Percentiles rank a stretch among this genome's conserved stretches.
Evolutionary conservation across 2,329 filamentous ascomycete species (phyloP).

Genomic region (Amylocarpus encephaloides): DNA sequence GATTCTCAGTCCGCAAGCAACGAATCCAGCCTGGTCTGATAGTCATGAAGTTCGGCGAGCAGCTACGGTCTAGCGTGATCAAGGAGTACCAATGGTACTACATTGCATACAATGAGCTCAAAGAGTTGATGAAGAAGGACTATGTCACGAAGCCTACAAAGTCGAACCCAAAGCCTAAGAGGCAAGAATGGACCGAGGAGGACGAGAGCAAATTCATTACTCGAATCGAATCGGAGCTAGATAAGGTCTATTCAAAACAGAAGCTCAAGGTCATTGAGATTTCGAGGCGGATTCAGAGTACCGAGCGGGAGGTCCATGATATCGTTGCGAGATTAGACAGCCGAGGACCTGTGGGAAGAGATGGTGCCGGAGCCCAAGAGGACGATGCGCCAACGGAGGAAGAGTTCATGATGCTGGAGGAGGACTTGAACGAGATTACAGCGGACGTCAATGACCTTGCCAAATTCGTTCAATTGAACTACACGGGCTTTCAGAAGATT

Average conservation of each 20-base stretch:
- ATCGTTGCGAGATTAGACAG: slow-evolving; percentile 71
- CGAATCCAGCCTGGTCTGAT: slow-evolving; percentile 41
- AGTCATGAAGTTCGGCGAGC: slow-evolving; percentile 86
- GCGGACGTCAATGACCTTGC: slow-evolving; percentile 96
- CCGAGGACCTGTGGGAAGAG: slow-evolving; percentile 41
- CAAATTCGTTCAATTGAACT: slow-evolving; percentile 97
- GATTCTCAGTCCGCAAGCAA: slow-evolving; percentile 3
- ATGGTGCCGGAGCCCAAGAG: slow-evolving; percentile 24
- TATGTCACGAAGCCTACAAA: slow-evolving; percentile 47
- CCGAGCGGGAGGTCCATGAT: slow-evolving; percentile 83
- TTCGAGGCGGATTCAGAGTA: slow-evolving; percentile 77
- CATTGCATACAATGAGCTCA: slow-evolving; percentile 93
- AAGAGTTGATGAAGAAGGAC: slow-evolving; percentile 73
- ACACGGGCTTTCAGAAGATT: slow-evolving; percentile 98
- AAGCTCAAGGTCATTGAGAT: slow-evolving; percentile 97
- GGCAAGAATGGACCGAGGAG: slow-evolving; percentile 77
- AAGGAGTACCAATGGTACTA: slow-evolving; percentile 98
- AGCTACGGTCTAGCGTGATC: slow-evolving; percentile 91
- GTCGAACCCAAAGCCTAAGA: slow-evolving; percentile 42
- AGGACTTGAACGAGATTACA: slow-evolving; percentile 95
- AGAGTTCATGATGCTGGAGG: slow-evolving; percentile 88
- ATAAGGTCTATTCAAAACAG: slow-evolving; percentile 97
- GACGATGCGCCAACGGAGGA: slow-evolving; percentile 69
- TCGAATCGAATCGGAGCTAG: slow-evolving; percentile 82
- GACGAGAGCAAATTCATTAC: slow-evolving; percentile 85